Percentiles rank a stretch among this genome's conserved stretches.
These are phyloP conservation scores for Populus nigra DNA, from an alignment of 345 rosid genomes.

Conservation along the genomic window DNA sequence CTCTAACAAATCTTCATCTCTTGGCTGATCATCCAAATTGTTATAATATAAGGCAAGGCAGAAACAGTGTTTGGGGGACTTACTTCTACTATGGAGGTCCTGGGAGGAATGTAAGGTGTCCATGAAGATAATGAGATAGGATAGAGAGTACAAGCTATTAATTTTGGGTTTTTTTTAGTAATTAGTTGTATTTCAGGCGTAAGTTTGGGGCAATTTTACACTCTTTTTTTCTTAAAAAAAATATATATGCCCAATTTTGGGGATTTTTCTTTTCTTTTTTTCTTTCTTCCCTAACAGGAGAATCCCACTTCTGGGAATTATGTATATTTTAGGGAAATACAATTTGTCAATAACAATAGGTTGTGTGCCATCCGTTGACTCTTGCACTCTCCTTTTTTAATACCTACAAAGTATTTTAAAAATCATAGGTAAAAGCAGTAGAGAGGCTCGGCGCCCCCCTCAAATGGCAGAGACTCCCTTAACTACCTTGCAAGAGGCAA, in stretches of 20 bases:
- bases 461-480: conserved; percentile 12
- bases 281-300: conserved; percentile 14
- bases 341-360: conserved; percentile 31
- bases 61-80: conserved; percentile 30
- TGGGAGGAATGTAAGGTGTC: conserved; percentile 35
- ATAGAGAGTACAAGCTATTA: background rate
- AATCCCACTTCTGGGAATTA: conserved; percentile 23
- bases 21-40: conserved; percentile 35
- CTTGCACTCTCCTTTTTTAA: background rate
- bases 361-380: conserved; percentile 4
- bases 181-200: background rate
- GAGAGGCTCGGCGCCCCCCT: background rate
- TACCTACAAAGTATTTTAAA: background rate
- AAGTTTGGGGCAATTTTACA: conserved; percentile 22
- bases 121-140: conserved; percentile 8
- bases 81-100: conserved; percentile 38
- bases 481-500: background rate
- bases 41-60: conserved; percentile 30
- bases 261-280: background rate
- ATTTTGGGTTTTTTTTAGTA: background rate
- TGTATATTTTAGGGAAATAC: conserved; percentile 40
- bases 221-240: background rate
- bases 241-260: background rate
- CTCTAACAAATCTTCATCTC: conserved; percentile 26
- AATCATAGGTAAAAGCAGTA: background rate